Evolutionary conservation across 495 filamentous ascomycete species (phyloP).

Genomic region (Aspergillus asperescens): DNA sequence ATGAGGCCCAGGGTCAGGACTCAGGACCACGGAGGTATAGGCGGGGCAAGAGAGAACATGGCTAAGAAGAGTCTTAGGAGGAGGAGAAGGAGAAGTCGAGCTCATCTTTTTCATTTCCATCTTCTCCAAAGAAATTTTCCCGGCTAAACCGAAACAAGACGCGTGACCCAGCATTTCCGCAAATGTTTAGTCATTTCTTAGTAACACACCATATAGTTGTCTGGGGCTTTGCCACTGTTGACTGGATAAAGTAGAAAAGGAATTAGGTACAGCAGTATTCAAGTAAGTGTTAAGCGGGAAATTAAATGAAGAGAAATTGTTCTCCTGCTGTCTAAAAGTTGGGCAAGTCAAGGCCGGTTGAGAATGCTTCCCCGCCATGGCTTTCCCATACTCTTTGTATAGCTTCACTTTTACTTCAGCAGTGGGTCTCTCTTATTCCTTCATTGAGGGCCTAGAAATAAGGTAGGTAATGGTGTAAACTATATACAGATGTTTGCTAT

Average conservation of each 20-base stretch:
- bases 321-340: not conserved
- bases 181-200: not conserved
- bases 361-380: too few relatives aligned
- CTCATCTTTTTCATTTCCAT: conserved; percentile 12
- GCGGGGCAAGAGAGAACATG: conserved; percentile 21
- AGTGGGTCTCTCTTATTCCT: too few relatives aligned
- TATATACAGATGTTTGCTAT: too few relatives aligned
- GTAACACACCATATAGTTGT: not conserved
- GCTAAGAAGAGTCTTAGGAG: conserved; percentile 24
- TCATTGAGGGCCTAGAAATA: too few relatives aligned
- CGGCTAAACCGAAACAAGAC: conserved; percentile 18
- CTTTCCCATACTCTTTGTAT: too few relatives aligned
- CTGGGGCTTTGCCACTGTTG: too few relatives aligned
- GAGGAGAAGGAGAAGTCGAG: conserved; percentile 12
- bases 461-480: too few relatives aligned
- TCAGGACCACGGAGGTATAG: conserved; percentile 25
- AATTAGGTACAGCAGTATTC: too few relatives aligned
- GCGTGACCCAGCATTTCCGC: not conserved
- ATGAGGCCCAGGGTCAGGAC: conserved; percentile 18
- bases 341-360: not conserved
- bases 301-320: not conserved
- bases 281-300: not conserved
- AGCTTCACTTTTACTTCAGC: too few relatives aligned
- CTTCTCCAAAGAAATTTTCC: conserved; percentile 17
- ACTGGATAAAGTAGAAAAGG: too few relatives aligned